These are phyloP conservation scores for Colletotrichum cordylinicola DNA, from an alignment of 2,329 filamentous ascomycete species.

Conservation along the genomic window DNA sequence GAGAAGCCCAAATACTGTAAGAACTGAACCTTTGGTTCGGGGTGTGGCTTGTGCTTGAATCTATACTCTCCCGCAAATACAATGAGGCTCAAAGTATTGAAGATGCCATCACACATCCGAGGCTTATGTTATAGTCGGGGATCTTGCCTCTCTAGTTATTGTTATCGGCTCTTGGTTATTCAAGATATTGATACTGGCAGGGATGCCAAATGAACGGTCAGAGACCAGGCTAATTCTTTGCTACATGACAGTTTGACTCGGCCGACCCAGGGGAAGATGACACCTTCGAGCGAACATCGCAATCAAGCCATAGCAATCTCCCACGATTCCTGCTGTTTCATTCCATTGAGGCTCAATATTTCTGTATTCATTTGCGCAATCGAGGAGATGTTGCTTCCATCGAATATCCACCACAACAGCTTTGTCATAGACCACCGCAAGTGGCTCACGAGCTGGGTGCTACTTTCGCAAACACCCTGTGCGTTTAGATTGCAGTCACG, in stretches of 20 bases:
- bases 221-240: neutral
- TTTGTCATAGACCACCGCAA: neutral
- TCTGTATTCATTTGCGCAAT: neutral
- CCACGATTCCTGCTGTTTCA: no score
- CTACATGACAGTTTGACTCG: neutral
- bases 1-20: no score
- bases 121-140: no score
- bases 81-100: fast-evolving
- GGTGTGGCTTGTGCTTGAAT: no score
- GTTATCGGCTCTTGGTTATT: neutral
- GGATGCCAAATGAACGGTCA: neutral
- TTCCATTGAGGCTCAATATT: neutral
- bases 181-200: neutral
- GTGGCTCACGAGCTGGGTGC: neutral
- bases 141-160: neutral
- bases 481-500: no score
- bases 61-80: neutral
- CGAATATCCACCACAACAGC: no score
- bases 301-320: neutral
- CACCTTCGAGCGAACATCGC: neutral
- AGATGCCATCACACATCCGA: fast-evolving
- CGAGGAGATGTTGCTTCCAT: neutral
- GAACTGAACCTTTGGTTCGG: no score
- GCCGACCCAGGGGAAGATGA: neutral
- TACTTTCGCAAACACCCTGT: neutral